phyloP scores from a whole-genome alignment of 2,329 filamentous ascomycete genomes.

The Aspergillus sp. region DNA sequence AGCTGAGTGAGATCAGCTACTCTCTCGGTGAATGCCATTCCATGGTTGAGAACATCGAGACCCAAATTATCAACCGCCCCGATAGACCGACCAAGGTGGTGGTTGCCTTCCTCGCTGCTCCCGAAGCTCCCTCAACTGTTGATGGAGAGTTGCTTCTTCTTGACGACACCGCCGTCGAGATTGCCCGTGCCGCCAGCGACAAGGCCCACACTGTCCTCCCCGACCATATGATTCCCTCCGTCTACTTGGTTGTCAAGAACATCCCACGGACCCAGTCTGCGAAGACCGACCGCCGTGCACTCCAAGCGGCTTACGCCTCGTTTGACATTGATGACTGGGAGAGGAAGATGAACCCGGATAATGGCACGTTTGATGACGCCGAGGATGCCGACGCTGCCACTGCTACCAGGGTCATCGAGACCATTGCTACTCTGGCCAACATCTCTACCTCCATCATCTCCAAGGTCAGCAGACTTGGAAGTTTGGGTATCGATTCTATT shows the following conservation, averaged over 20 bases:
- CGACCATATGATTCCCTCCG: constrained; percentile 29
- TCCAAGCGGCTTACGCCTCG: constrained; percentile 18
- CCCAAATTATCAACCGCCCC: constrained; percentile 23
- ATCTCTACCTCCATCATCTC: constrained; percentile 16
- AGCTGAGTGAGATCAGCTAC: constrained; percentile 29
- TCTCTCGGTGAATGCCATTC: constrained; percentile 25
- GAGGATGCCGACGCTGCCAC: neutral
- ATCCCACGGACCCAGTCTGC: constrained; percentile 28
- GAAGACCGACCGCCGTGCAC: constrained; percentile 28
- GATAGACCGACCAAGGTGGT: constrained; percentile 27
- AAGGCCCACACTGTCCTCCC: constrained; percentile 19
- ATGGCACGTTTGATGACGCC: neutral
- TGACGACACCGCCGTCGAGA: constrained; percentile 12
- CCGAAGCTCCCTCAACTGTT: constrained; percentile 6
- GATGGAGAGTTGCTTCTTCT: constrained; percentile 7
- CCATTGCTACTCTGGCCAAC: constrained; percentile 17
- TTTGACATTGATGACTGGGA: constrained; percentile 26
- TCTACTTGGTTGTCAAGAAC: constrained; percentile 22
- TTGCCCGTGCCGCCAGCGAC: constrained; percentile 17
- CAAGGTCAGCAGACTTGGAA: constrained; percentile 16
- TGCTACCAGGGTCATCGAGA: constrained; percentile 12
- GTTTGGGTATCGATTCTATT: constrained; percentile 28
- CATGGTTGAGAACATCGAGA: constrained; percentile 28
- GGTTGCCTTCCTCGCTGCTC: constrained; percentile 30
- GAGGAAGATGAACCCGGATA: constrained; percentile 13